Base-by-base conservation (phyloP, 1,284 basidiomycete species). In the Naganishia albida region DNA sequence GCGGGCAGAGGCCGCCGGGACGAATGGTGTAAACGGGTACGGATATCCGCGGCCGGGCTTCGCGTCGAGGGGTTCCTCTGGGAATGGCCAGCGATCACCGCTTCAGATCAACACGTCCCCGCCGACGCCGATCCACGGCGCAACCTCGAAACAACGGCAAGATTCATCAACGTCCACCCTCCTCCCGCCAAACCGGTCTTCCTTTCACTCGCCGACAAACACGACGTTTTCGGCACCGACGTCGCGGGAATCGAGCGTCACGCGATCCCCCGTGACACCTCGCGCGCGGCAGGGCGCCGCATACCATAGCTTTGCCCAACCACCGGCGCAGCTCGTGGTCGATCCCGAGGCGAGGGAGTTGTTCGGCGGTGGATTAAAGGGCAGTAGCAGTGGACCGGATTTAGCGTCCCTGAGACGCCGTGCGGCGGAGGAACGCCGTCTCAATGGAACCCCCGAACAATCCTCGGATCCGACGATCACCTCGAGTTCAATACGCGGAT, bases 291-390 rank as follows among this genome's bases (percentile, higher is more conserved):
- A 23, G 15, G 25, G n/a, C 20, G 39, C 54, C 13, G 10, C 43
- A 26, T 46, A 46, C n/a, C 46, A 50, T 15, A 56, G 40, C 25
- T 26, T 26, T 40, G 34, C 48, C 16, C 57, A 60, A 4, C 57
- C 55, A 8, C 38, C 28, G 34, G 44, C 28, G 28, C 49, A 6
- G 44, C 43, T 48, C 30, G n/a, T 46, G 7, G n/a, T n/a, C n/a
- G 57, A 60, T 40, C 57, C 57, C 10, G 57, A 60, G 18, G 38
- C 57, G 4, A n/a, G 39, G 34, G 46, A 60, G n/a, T 20, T 60
- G 2, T 34, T 60, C 16, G 6, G 13, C 40, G 28, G 25, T 43
- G 42, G 13, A 16, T 13, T 50, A 7, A 26, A 46, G 4, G 12
- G 46, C 16, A 59, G 56, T 25, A 42, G 20, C 12, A 50, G 46